A percentile compares a stretch with the other conserved stretches of the same genome.
phyloP scores from a whole-genome alignment of 768 basidiomycete genomes.

The Piloderma croceum region DNA sequence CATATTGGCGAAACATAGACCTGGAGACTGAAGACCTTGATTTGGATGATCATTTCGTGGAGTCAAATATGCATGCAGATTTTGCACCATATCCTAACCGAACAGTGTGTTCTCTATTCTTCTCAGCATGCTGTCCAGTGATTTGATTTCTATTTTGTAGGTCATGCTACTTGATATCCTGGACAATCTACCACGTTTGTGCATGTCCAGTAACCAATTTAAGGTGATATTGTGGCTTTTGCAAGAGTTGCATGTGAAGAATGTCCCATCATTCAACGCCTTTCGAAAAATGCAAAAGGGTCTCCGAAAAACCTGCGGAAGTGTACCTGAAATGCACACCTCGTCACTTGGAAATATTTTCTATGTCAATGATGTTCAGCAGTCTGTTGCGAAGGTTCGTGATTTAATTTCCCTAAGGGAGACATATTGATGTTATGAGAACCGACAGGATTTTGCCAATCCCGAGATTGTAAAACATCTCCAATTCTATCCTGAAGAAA shows the following conservation, averaged over 20 bases:
- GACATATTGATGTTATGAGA: background rate
- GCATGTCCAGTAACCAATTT: conserved; percentile 24
- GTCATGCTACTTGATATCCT: conserved; percentile 21
- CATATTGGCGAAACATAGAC: too few relatives aligned
- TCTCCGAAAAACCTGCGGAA: conserved; percentile 7
- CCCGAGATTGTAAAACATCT: conserved; percentile 10
- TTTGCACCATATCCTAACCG: background rate
- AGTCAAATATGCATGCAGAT: background rate
- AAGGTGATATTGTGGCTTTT: conserved; percentile 29
- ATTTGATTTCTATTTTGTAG: conserved; percentile 3
- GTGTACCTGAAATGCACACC: conserved; percentile 7
- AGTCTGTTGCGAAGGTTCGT: conserved; percentile 15
- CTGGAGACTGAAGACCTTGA: background rate
- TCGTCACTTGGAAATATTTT: conserved; percentile 26
- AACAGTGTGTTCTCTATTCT: background rate
- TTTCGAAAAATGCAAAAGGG: conserved; percentile 19
- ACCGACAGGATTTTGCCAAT: conserved; percentile 9
- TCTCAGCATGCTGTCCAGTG: background rate
- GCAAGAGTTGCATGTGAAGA: conserved; percentile 17
- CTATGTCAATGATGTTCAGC: conserved; percentile 25
- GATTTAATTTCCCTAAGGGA: background rate
- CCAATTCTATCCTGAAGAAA: conserved; percentile 14
- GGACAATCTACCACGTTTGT: conserved; percentile 28
- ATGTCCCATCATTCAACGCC: conserved; percentile 25
- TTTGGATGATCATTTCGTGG: background rate